A percentile compares a stretch with the other conserved stretches of the same genome.
Evolutionary conservation across 345 rosid genomes (phyloP).

Genomic region (Eucalyptus pumila): DNA sequence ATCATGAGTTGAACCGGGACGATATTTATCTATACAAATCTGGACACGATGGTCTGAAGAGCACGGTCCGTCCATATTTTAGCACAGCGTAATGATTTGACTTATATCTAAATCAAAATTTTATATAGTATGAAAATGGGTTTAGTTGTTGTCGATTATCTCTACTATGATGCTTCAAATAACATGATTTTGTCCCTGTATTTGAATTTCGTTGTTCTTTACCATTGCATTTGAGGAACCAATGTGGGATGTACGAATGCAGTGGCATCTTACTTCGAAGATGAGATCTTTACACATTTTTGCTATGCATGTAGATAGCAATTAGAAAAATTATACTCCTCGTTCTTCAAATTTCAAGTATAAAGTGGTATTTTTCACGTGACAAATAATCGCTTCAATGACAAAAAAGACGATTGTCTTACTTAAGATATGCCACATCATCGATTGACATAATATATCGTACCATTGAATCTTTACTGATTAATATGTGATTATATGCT

Average conservation of each 20-base stretch:
- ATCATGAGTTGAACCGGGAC: not conserved
- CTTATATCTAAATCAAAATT: not conserved
- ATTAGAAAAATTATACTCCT: no score
- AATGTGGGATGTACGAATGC: not conserved
- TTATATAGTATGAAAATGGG: accelerated
- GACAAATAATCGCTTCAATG: accelerated
- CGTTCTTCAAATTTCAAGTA: not conserved
- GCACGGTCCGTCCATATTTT: not conserved
- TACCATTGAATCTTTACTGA: no score
- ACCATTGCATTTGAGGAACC: not conserved
- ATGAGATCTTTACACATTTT: not conserved
- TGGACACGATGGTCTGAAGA: not conserved
- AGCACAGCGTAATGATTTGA: not conserved
- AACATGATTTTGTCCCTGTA: accelerated
- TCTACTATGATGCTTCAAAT: accelerated
- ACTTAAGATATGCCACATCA: not conserved
- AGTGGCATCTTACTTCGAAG: not conserved
- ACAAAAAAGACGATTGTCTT: not conserved
- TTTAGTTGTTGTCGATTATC: no score
- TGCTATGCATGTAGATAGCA: not conserved
- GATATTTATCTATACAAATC: not conserved
- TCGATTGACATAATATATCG: no score
- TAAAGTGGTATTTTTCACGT: accelerated
- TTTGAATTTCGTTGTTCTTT: not conserved
- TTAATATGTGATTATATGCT: no score